Percentiles rank a stretch among this genome's conserved stretches.
Evolutionary conservation across 2,329 filamentous ascomycete genomes (phyloP).

Genomic region (Helicocarpus griseus): DNA sequence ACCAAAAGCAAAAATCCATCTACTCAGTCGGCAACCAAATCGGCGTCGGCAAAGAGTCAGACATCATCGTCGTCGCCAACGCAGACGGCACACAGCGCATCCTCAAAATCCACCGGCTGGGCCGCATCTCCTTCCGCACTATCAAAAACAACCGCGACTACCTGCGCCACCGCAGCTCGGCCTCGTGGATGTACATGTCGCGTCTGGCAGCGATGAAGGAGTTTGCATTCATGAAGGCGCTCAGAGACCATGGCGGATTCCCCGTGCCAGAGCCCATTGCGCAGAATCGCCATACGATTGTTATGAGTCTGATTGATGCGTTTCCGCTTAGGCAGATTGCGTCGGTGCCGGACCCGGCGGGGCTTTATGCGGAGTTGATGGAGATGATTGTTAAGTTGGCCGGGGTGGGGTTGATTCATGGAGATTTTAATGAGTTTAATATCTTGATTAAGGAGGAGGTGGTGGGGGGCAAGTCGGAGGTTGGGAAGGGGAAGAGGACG

Average conservation of each 20-base stretch:
- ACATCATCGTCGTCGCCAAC: slow-evolving; percentile 88
- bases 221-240: slow-evolving; percentile 83
- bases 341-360: slow-evolving; percentile 68
- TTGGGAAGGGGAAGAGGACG: slow-evolving; percentile 27
- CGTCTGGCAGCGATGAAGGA: slow-evolving; percentile 88
- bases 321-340: slow-evolving; percentile 86
- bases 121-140: slow-evolving; percentile 90
- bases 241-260: slow-evolving; percentile 75
- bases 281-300: slow-evolving; percentile 88
- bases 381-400: slow-evolving; percentile 75
- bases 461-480: slow-evolving; percentile 25
- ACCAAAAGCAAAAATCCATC: slow-evolving; percentile 67
- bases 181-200: slow-evolving; percentile 97
- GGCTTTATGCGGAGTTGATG: slow-evolving; percentile 87
- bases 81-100: slow-evolving; percentile 67
- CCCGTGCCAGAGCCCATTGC: slow-evolving; percentile 79
- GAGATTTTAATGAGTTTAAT: slow-evolving; percentile 99
- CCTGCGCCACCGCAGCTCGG: slow-evolving; percentile 67
- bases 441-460: slow-evolving; percentile 76
- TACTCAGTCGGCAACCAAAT: slow-evolving; percentile 93
- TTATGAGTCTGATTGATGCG: slow-evolving; percentile 90
- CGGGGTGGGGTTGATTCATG: slow-evolving; percentile 82
- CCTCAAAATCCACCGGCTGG: slow-evolving; percentile 90
- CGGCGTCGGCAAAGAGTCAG: slow-evolving; percentile 93
- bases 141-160: slow-evolving; percentile 97